phyloP scores from a whole-genome alignment of 805 yeast genomes.

The Alloascoidea africana region DNA sequence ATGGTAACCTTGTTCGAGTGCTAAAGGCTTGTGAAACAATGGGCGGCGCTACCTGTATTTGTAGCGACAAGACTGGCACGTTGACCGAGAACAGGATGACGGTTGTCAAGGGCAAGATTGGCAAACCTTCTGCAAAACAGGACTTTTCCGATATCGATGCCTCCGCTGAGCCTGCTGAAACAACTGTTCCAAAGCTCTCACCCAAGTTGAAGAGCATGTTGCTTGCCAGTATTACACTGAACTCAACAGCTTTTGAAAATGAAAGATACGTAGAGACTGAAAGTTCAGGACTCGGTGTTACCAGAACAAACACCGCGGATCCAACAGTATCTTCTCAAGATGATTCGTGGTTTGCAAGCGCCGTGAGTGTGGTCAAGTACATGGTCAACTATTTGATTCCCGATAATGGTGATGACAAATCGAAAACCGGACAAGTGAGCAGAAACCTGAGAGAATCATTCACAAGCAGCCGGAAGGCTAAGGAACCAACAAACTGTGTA shows the following conservation, averaged over 20 bases:
- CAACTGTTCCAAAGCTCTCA: too few relatives aligned
- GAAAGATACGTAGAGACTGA: slow-evolving; percentile 20
- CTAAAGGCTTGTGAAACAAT: slow-evolving; percentile 91
- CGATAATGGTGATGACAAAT: slow-evolving; percentile 15
- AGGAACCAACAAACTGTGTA: too few relatives aligned
- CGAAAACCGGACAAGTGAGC: too few relatives aligned
- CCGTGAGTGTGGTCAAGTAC: background rate
- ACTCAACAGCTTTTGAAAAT: slow-evolving; percentile 85
- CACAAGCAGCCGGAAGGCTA: slow-evolving; percentile 7
- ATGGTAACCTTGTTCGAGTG: slow-evolving; percentile 87
- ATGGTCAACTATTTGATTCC: background rate
- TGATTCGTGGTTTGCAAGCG: slow-evolving; percentile 6
- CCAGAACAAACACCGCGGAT: slow-evolving; percentile 11
- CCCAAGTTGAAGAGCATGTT: too few relatives aligned
- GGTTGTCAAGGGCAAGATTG: slow-evolving; percentile 65
- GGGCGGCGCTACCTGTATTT: slow-evolving; percentile 97
- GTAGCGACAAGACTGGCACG: slow-evolving; percentile 97
- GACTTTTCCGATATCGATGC: too few relatives aligned
- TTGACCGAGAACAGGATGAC: slow-evolving; percentile 90
- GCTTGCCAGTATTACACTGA: slow-evolving; percentile 49
- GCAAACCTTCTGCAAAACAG: too few relatives aligned
- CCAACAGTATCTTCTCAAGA: slow-evolving; percentile 11
- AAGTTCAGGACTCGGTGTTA: too few relatives aligned
- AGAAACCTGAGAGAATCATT: too few relatives aligned
- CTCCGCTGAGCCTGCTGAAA: too few relatives aligned